A percentile compares a stretch with the other conserved stretches of the same genome.
phyloP scores from a whole-genome alignment of 805 yeast genomes.

The Scheffersomyces stipitis region DNA sequence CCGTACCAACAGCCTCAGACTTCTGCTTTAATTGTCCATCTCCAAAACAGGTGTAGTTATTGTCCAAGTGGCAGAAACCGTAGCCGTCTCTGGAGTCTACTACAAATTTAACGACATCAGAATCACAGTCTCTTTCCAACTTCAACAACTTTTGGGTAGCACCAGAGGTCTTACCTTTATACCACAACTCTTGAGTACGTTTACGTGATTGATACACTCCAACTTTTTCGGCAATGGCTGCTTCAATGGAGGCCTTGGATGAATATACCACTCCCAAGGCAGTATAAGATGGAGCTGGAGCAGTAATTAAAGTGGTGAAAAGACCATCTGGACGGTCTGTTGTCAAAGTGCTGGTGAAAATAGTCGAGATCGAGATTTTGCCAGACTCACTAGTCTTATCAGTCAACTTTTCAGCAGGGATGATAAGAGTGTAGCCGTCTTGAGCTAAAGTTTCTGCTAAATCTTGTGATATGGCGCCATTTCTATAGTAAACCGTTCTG shows the following conservation, averaged over 20 bases:
- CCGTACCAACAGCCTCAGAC: conserved; percentile 53
- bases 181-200: conserved; percentile 80
- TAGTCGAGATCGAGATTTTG: conserved; percentile 38
- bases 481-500: conserved; percentile 25
- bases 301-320: conserved; percentile 78
- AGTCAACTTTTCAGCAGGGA: conserved; percentile 25
- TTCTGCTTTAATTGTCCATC: conserved; percentile 33
- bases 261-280: conserved; percentile 89
- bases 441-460: conserved; percentile 27
- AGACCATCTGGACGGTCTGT: conserved; percentile 89
- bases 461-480: conserved; percentile 16
- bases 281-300: conserved; percentile 54
- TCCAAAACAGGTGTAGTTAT: conserved; percentile 69
- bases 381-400: conserved; percentile 17
- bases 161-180: conserved; percentile 95
- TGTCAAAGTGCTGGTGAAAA: conserved; percentile 52
- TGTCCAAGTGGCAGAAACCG: conserved; percentile 91
- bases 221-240: conserved; percentile 74
- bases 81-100: conserved; percentile 77
- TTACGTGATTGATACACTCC: conserved; percentile 95
- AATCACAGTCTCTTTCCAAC: conserved; percentile 84
- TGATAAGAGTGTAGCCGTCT: conserved; percentile 36
- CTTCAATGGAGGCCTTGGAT: conserved; percentile 73
- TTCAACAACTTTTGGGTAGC: conserved; percentile 77
- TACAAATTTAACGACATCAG: conserved; percentile 82